Evolutionary conservation across 2,329 filamentous ascomycete species (phyloP).

Genomic region (Ophiocordyceps polyrhachis-furcata): DNA sequence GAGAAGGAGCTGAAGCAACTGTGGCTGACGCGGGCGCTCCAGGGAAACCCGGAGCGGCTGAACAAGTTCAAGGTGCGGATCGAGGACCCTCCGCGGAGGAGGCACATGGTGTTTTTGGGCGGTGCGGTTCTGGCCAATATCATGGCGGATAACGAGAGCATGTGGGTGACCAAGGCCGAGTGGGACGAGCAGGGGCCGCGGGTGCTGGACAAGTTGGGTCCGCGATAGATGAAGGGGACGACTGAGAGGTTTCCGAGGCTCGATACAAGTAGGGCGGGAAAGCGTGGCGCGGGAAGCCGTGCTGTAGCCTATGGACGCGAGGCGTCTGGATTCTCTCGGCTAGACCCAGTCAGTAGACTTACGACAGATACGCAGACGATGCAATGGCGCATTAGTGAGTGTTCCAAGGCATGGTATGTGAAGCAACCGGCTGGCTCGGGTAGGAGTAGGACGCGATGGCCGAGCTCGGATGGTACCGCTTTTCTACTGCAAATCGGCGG

Average conservation of each 20-base stretch:
- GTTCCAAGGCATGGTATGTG: too few relatives aligned
- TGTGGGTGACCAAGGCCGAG: conserved; percentile 97
- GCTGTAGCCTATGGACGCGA: neutral
- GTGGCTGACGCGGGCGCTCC: conserved; percentile 82
- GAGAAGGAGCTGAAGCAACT: conserved; percentile 99
- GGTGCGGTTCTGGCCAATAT: conserved; percentile 95
- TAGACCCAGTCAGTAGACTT: too few relatives aligned
- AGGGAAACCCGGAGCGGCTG: conserved; percentile 80
- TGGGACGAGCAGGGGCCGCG: conserved; percentile 85
- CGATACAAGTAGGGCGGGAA: neutral
- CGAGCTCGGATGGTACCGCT: too few relatives aligned
- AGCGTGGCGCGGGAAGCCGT: neutral
- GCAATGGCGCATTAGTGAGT: too few relatives aligned
- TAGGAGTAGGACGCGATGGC: too few relatives aligned
- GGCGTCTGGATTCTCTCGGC: too few relatives aligned
- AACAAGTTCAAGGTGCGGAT: conserved; percentile 99
- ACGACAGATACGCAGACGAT: too few relatives aligned
- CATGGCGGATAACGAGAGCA: conserved; percentile 96
- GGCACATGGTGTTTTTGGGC: conserved; percentile 99
- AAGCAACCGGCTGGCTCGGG: too few relatives aligned
- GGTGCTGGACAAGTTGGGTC: conserved; percentile 80
- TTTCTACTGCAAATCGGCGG: too few relatives aligned
- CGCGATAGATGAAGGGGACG: conserved; percentile 35
- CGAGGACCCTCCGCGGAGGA: conserved; percentile 84
- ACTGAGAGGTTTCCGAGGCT: neutral